These are phyloP conservation scores for Pelargonium australe DNA, from an alignment of 441 rosid genomes.

Conservation along the genomic window DNA sequence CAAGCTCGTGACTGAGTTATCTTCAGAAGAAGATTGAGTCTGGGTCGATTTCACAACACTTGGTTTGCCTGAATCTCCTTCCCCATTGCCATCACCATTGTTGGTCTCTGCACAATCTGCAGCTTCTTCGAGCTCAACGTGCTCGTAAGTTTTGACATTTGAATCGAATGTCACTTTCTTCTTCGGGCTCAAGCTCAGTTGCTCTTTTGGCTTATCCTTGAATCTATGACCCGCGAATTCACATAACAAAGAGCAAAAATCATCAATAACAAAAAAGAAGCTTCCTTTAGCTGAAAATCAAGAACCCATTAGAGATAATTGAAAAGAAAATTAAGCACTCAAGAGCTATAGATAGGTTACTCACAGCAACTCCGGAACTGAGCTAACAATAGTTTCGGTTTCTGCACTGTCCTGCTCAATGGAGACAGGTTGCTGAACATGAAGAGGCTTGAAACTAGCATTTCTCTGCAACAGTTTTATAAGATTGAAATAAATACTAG, in stretches of 20 bases:
- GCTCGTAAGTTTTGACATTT: constrained; percentile 57
- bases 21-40: constrained; percentile 44
- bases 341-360: background rate
- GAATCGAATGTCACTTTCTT: constrained; percentile 78
- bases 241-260: background rate
- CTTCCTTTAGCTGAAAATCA: background rate
- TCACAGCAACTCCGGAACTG: background rate
- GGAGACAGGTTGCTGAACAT: background rate
- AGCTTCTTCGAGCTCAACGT: constrained; percentile 30
- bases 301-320: background rate
- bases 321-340: background rate
- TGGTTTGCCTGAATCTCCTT: constrained; percentile 23
- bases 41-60: constrained; percentile 10
- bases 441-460: background rate
- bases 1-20: constrained; percentile 34
- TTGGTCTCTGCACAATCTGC: constrained; percentile 23
- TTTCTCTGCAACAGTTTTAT: constrained; percentile 5
- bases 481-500: background rate
- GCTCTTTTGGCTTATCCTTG: constrained; percentile 41
- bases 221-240: constrained; percentile 6
- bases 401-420: background rate
- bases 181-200: constrained; percentile 29
- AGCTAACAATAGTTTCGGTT: background rate
- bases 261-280: background rate
- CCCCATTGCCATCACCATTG: constrained; percentile 17